Evolutionary conservation across 805 yeast species (phyloP), one percentile per base, ranked within the genome.

Genomic region (Wickerhamiella qilinensis): DNA sequence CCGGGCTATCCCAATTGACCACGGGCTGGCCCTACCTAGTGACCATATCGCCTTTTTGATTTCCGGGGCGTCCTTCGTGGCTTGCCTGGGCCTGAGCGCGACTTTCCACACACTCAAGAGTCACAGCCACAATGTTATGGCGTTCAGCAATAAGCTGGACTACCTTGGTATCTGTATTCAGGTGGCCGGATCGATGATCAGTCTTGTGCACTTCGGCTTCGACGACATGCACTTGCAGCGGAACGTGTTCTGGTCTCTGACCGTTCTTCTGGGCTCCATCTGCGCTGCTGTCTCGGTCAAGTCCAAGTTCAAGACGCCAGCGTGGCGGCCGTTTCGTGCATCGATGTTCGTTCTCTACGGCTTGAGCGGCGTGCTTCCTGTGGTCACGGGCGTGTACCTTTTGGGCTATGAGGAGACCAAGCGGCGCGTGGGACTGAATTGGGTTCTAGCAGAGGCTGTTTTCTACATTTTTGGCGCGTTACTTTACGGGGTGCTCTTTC

Each of bases 271-370:
- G 14, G 95, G 93, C 0, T 29, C 59, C 0, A 55, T 68, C 1
- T 83, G 94, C 48, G 67, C 78, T 1, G 51, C 66, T 1, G 64
- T 80, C 25, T 78, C 91, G 0, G 58, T 83, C 43, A 65, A 70
- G 39, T 75, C 77, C 4, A 66, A 64, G 43, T 85, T 86, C 52
- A 64, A 83, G n/a, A 57, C 77, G 3, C 69, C 78, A 4, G 67
- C 63, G 22, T 84, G 82, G 75, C 68, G 94, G 28, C 75, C 86
- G 1, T 69, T 71, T 40, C 63, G 96, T 38, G 88, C 95, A 0
- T 45, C 67, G 1, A 72, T 85, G 72, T 85, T 85, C 57, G 76
- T 85, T 7, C 48, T 68, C 2, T 85, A 86, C 59, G 95, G 95
- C 0, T 62, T 83, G 17, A 73, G 84, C 1, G 88, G 91, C 0